Conservation (phyloP, 1,284 basidiomycete genomes). For the Golubevia sp. region DNA sequence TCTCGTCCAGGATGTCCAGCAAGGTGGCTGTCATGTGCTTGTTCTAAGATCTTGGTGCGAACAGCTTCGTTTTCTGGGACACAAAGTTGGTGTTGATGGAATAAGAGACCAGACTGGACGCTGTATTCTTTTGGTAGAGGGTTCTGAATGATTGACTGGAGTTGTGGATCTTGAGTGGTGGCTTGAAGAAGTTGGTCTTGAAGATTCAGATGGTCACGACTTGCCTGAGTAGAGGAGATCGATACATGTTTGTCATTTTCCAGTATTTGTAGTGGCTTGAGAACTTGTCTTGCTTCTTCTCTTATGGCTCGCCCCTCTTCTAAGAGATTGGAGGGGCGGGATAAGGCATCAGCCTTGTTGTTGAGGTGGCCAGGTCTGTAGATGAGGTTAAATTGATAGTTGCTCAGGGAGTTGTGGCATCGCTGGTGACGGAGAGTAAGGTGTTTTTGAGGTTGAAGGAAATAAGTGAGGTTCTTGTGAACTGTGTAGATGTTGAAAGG, state of each 20-base stretch:
- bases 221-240: too few relatives aligned
- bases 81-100: background rate
- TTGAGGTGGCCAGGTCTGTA: too few relatives aligned
- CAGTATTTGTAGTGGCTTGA: background rate
- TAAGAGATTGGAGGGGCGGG: too few relatives aligned
- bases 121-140: background rate
- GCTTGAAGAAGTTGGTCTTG: background rate
- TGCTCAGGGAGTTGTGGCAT: too few relatives aligned
- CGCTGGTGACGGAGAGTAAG: too few relatives aligned
- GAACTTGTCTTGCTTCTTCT: too few relatives aligned
- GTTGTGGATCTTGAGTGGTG: conserved; percentile 1
- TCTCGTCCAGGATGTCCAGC: conserved; percentile 5
- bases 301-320: too few relatives aligned
- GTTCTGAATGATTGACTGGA: background rate
- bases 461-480: conserved; percentile 13
- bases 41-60: background rate
- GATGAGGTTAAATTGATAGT: too few relatives aligned
- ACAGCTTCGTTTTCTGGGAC: conserved; percentile 6
- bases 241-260: background rate
- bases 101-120: conserved; percentile 1
- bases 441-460: conserved; percentile 8
- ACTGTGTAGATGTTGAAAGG: conserved; percentile 9
- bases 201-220: background rate
- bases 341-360: too few relatives aligned
- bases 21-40: conserved; percentile 3